Evolutionary conservation across 2,329 filamentous ascomycete genomes (phyloP).

Genomic region (Trichoderma simmonsii): DNA sequence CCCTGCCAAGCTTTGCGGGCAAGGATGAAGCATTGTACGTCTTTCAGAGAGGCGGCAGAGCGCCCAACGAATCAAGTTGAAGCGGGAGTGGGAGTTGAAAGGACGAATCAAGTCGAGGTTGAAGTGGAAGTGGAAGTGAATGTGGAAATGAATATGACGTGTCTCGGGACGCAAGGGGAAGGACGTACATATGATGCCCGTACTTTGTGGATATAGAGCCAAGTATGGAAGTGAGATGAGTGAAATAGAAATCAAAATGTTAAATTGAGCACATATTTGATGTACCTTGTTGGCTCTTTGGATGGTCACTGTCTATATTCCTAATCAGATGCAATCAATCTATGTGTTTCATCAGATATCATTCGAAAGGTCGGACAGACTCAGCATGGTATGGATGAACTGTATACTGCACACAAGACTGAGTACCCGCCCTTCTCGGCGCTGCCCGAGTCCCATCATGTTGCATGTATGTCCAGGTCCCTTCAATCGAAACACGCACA

Average conservation of each 20-base stretch:
- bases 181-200: not conserved
- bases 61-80: constrained; percentile 22
- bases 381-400: no score
- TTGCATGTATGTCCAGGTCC: not conserved
- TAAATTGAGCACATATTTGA: not conserved
- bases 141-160: not conserved
- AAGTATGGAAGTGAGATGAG: not conserved
- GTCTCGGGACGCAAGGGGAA: not conserved
- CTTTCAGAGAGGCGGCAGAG: constrained; percentile 51
- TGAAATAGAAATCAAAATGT: not conserved
- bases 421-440: not conserved
- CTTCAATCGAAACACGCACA: not conserved
- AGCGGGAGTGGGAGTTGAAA: not conserved
- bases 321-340: not conserved
- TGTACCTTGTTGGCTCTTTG: not conserved
- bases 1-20: constrained; percentile 70
- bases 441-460: not conserved
- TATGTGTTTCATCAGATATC: not conserved
- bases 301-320: not conserved
- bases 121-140: not conserved
- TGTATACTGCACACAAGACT: not conserved
- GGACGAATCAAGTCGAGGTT: not conserved
- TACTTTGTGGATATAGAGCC: not conserved
- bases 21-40: constrained; percentile 75
- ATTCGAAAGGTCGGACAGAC: not conserved